These are phyloP conservation scores for Cordyceps militaris DNA, from an alignment of 2,329 filamentous ascomycete genomes.

Conservation along the genomic window DNA sequence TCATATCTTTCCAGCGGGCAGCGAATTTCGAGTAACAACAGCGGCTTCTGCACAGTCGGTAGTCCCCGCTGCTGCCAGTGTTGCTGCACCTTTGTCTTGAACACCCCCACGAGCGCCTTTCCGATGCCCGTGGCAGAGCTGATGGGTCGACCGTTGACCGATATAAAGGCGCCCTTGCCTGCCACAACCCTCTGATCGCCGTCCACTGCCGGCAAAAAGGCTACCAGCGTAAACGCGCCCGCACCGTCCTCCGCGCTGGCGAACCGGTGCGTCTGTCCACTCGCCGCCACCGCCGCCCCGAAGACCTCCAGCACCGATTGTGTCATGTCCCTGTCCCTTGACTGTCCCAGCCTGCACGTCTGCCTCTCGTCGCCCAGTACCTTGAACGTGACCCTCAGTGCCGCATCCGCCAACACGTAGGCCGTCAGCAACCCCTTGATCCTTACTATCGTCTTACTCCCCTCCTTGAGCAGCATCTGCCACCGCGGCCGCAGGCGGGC, in stretches of 20 bases:
- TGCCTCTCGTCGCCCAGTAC: slow-evolving; percentile 47
- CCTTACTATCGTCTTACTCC: slow-evolving; percentile 46
- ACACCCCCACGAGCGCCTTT: slow-evolving; percentile 50
- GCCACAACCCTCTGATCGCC: slow-evolving; percentile 37
- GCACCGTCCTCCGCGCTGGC: neutral
- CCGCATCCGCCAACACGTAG: slow-evolving; percentile 60
- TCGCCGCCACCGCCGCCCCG: slow-evolving; percentile 46
- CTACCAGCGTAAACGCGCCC: slow-evolving; percentile 39
- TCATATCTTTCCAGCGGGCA: slow-evolving; percentile 62
- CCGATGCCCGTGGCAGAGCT: slow-evolving; percentile 45
- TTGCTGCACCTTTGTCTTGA: slow-evolving; percentile 33
- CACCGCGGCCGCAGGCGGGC: slow-evolving; percentile 55
- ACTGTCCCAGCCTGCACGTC: slow-evolving; percentile 56
- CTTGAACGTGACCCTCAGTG: slow-evolving; percentile 53
- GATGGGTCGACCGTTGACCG: slow-evolving; percentile 62
- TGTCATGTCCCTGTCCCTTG: slow-evolving; percentile 38
- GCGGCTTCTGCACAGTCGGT: slow-evolving; percentile 35
- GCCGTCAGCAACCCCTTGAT: slow-evolving; percentile 55
- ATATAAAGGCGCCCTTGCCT: slow-evolving; percentile 51
- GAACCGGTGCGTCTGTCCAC: slow-evolving; percentile 37
- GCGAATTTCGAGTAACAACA: slow-evolving; percentile 56
- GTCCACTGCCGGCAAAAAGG: slow-evolving; percentile 48
- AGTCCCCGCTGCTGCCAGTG: slow-evolving; percentile 18
- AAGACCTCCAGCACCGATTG: slow-evolving; percentile 58
- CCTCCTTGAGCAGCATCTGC: slow-evolving; percentile 50